Evolutionary conservation across 2,329 filamentous ascomycete species (phyloP), one percentile per base, ranked within the genome.

Genomic region (Talaromyces sp.): DNA sequence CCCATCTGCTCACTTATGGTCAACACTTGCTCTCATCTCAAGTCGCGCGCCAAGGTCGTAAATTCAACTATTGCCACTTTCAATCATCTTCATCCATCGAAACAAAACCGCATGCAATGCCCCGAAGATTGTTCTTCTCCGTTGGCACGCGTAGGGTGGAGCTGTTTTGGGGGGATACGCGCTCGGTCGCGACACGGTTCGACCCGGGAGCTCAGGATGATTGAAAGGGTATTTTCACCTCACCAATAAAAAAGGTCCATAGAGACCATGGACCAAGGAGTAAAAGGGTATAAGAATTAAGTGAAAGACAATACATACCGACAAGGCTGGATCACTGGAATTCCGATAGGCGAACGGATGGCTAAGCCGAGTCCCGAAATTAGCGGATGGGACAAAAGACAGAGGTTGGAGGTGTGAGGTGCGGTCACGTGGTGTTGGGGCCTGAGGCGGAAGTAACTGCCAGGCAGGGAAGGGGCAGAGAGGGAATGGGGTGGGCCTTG

Each of bases 1-100:
- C 75, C 76, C 76, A 78, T 78, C 74, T 77, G 68, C 58, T 60
- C 62, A 51, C 46, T 61, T 47, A 22, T 30, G 29, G 54, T 64
- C 46, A 63, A 61, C 50, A 45, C 52, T 19, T 30, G 42, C 14
- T 33, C 42, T 40, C 42, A 47, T 41, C 13, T 42, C 8, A 30
- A 30, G 22, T n/a, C 29, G 52, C 50, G 49, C 51, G 47, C 44
- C 51, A 65, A 57, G 62, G 60, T 63, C 63, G 63, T 62, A 60
- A 56, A 51, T 56, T 47, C 54, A 50, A 50, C 47, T 61, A 53
- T 58, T 39, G 11, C 16, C 43, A 32, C 27, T 45, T 45, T 35
- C 29, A 29, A 46, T 50, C 51, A 52, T 52, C 47, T 56, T 35
- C 4, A 43, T 61, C 58, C 56, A 60, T 63, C 55, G 55, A 62